Percentiles rank a stretch among this genome's conserved stretches.
These are phyloP conservation scores for Kodamaea kaohsiungensis DNA, from an alignment of 805 yeast species.

Conservation along the genomic window DNA sequence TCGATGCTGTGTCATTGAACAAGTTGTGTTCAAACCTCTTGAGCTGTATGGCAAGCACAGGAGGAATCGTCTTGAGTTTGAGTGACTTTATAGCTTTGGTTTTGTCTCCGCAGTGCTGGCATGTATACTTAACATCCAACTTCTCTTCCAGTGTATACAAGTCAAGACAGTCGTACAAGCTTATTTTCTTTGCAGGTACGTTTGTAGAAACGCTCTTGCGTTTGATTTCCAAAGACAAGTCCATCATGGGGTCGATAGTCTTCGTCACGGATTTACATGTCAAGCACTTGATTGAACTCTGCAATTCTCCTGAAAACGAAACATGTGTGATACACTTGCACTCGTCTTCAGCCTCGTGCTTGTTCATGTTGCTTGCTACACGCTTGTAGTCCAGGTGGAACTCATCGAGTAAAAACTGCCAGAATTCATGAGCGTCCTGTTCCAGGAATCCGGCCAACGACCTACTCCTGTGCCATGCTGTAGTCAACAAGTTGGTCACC, in stretches of 20 bases:
- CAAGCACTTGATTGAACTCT: constrained; percentile 75
- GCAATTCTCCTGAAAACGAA: constrained; percentile 79
- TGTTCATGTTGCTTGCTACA: constrained; percentile 3
- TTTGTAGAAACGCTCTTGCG: constrained; percentile 18
- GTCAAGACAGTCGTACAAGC: constrained; percentile 65
- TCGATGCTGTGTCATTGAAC: constrained; percentile 51
- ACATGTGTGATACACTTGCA: constrained; percentile 84
- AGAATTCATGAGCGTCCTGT: constrained; percentile 98
- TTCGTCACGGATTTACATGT: constrained; percentile 64
- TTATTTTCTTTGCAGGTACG: constrained; percentile 15
- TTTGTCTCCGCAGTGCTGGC: constrained; percentile 61
- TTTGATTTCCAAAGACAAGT: constrained; percentile 75
- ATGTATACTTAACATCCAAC: constrained; percentile 71
- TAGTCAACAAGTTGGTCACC: constrained; percentile 73
- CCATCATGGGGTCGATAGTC: constrained; percentile 87
- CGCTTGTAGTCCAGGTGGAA: constrained; percentile 56
- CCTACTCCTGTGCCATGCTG: constrained; percentile 84
- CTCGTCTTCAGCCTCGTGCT: constrained; percentile 11
- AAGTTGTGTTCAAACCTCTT: constrained; percentile 72
- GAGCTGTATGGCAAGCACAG: constrained; percentile 79
- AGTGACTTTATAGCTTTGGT: constrained; percentile 73
- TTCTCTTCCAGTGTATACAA: constrained; percentile 78
- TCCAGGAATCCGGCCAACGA: constrained; percentile 93
- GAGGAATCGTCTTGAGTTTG: constrained; percentile 67
- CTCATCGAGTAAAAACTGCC: constrained; percentile 88